phyloP scores from a whole-genome alignment of 2,329 filamentous ascomycete genomes.

The Paraconiothyrium brasiliense region DNA sequence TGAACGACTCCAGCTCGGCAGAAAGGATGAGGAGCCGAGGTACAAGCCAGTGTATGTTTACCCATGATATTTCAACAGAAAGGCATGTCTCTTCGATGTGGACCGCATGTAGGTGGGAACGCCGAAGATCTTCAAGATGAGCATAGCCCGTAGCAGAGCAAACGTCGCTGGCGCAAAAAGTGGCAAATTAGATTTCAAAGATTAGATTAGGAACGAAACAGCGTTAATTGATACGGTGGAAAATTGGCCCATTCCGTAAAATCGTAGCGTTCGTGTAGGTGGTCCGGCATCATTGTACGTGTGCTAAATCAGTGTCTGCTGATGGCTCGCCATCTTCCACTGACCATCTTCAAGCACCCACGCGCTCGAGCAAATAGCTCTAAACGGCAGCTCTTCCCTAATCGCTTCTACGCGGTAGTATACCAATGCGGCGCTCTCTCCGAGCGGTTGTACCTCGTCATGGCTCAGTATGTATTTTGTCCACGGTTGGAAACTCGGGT shows the following conservation, averaged over 20 bases:
- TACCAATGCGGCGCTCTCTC: slow-evolving; percentile 34
- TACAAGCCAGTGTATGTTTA: neutral
- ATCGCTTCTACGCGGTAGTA: slow-evolving; percentile 38
- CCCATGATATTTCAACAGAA: neutral
- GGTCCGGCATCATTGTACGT: neutral
- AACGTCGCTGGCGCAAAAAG: no score
- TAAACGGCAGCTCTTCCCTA: slow-evolving; percentile 27
- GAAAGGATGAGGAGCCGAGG: neutral
- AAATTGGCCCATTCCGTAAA: neutral
- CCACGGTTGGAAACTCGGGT: slow-evolving; percentile 34
- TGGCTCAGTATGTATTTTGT: slow-evolving; percentile 38
- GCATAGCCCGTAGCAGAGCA: no score
- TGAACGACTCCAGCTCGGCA: neutral
- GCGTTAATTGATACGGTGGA: no score
- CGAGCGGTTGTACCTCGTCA: slow-evolving; percentile 36
- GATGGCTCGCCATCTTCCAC: slow-evolving; percentile 43
- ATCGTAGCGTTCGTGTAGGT: neutral
- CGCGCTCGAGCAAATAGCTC: slow-evolving; percentile 38
- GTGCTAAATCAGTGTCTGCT: slow-evolving; percentile 38
- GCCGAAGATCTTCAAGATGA: no score
- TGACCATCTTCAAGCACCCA: slow-evolving; percentile 33
- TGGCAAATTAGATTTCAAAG: no score
- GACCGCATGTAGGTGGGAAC: no score
- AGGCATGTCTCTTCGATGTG: neutral
- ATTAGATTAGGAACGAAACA: no score